phyloP scores from a whole-genome alignment of 2,329 filamentous ascomycete genomes.

The Nemania abortiva region DNA sequence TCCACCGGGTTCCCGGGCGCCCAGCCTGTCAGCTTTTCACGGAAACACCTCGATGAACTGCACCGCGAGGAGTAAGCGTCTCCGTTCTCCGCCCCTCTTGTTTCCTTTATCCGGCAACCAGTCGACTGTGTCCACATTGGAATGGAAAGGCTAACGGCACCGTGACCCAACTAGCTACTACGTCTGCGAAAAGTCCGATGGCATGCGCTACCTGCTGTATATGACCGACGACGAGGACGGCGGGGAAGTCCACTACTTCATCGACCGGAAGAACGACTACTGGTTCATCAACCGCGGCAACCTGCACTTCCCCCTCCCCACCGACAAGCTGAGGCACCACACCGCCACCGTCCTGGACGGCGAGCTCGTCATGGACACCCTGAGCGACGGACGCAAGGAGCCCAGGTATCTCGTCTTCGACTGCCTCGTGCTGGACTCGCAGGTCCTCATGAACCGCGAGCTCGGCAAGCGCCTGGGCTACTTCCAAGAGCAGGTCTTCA shows the following conservation, averaged over 20 bases:
- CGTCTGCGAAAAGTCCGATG: slow-evolving; percentile 98
- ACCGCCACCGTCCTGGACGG: slow-evolving; percentile 87
- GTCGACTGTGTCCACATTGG: not conserved
- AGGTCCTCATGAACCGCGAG: slow-evolving; percentile 80
- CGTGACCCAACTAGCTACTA: slow-evolving; percentile 76
- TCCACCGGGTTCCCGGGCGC: slow-evolving; percentile 84
- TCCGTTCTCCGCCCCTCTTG: not conserved
- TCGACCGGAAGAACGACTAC: slow-evolving; percentile 98
- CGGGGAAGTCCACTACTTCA: slow-evolving; percentile 84
- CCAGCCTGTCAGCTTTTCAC: slow-evolving; percentile 92
- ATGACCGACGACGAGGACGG: slow-evolving; percentile 74
- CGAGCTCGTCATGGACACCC: slow-evolving; percentile 89
- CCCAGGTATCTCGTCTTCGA: slow-evolving; percentile 94
- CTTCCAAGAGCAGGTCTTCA: slow-evolving; percentile 81
- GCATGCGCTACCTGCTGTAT: slow-evolving; percentile 95
- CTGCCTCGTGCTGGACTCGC: slow-evolving; percentile 83
- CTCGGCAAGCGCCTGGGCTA: slow-evolving; percentile 91
- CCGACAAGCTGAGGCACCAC: slow-evolving; percentile 77
- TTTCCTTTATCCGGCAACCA: not conserved
- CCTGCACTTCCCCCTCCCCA: slow-evolving; percentile 83
- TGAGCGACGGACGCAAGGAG: slow-evolving; percentile 73
- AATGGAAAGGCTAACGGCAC: slow-evolving; percentile 9
- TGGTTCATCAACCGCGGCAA: slow-evolving; percentile 79
- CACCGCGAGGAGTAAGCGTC: slow-evolving; percentile 76
- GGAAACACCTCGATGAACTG: slow-evolving; percentile 85